A percentile compares a stretch with the other conserved stretches of the same genome.
phyloP scores from a whole-genome alignment of 2,329 filamentous ascomycete genomes.

The Pseudogymnoascus sp. region DNA sequence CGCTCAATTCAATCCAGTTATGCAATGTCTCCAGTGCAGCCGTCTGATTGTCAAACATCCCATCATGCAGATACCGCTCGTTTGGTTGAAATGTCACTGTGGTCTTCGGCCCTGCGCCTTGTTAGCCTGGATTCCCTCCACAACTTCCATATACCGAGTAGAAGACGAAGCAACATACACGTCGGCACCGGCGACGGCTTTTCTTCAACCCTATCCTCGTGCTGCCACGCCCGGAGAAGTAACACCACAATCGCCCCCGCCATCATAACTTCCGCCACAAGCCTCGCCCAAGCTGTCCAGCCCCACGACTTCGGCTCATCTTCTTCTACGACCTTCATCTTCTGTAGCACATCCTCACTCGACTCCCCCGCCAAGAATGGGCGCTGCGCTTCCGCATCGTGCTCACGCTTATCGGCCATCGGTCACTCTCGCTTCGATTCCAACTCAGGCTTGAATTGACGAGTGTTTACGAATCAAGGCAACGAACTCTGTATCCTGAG shows the following conservation, averaged over 20 bases:
- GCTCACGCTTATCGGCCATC: neutral
- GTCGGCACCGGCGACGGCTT: neutral
- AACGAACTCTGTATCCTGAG: neutral
- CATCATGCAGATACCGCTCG: slow-evolving; percentile 13
- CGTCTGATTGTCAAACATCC: slow-evolving; percentile 12
- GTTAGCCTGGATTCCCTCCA: neutral
- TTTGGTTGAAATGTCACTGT: slow-evolving; percentile 12
- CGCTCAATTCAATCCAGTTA: slow-evolving; percentile 17
- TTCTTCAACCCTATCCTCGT: neutral
- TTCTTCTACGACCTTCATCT: neutral
- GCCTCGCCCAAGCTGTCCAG: neutral
- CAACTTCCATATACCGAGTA: neutral
- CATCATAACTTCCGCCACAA: neutral
- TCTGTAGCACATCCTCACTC: neutral
- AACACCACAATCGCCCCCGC: neutral
- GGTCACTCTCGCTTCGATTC: neutral
- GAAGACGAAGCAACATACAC: neutral
- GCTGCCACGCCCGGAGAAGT: neutral
- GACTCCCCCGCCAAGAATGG: neutral
- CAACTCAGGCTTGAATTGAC: neutral
- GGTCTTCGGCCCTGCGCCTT: neutral
- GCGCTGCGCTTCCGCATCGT: slow-evolving; percentile 1
- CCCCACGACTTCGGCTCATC: neutral
- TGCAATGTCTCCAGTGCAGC: slow-evolving; percentile 13
- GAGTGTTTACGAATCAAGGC: neutral